Evolutionary conservation across 1,139 yeast genomes (phyloP).

Genomic region (Scheffersomyces parashehatae): DNA sequence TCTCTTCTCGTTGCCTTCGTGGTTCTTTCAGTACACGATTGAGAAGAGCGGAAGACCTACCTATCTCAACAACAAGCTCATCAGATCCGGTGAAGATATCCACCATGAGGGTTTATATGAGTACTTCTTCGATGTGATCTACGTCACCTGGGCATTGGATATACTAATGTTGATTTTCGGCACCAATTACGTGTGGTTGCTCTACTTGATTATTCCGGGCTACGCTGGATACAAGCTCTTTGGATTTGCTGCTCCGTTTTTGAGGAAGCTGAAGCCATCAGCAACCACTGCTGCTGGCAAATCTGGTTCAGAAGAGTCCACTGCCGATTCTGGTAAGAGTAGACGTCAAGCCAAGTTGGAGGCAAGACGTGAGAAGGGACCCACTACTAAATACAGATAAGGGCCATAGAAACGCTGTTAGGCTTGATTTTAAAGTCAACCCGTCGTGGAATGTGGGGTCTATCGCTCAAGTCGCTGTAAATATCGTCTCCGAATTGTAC

Average conservation of each 20-base stretch:
- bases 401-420: too few relatives aligned
- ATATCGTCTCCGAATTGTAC: too few relatives aligned
- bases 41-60: conserved; percentile 71
- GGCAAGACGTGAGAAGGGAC: conserved; percentile 43
- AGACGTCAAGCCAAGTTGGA: conserved; percentile 53
- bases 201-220: conserved; percentile 46
- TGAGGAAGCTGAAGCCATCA: conserved; percentile 13
- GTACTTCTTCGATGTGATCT: conserved; percentile 73
- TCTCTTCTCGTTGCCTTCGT: conserved; percentile 59
- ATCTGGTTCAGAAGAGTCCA: conserved; percentile 6
- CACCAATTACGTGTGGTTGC: conserved; percentile 61
- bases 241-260: conserved; percentile 23
- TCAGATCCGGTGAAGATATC: conserved; percentile 65
- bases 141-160: conserved; percentile 66
- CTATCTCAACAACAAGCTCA: conserved; percentile 43
- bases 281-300: conserved; percentile 7
- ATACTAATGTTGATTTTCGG: conserved; percentile 57
- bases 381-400: too few relatives aligned
- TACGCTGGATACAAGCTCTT: conserved; percentile 59
- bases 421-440: too few relatives aligned
- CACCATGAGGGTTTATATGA: conserved; percentile 70
- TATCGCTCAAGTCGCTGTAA: too few relatives aligned
- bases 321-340: conserved; percentile 29
- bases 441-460: too few relatives aligned
- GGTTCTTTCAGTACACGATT: conserved; percentile 53